Percentiles rank a stretch among this genome's conserved stretches.
Conservation (phyloP, 805 yeast genomes). For the Schwanniomyces vanrijiae region DNA sequence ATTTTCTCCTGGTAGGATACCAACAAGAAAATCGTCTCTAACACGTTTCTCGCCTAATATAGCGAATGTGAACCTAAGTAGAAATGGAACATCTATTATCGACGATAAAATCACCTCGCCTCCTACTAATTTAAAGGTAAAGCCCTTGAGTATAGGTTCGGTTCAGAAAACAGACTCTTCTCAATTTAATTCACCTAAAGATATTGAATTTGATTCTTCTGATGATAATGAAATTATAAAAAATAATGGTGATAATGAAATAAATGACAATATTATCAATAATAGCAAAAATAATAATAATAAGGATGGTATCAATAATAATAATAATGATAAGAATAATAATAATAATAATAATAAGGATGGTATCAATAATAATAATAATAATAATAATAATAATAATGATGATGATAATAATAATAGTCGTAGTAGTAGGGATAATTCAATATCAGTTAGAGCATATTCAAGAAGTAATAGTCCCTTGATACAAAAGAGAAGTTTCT, state of each 20-base stretch:
- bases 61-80: not conserved
- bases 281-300: not conserved
- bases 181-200: not conserved
- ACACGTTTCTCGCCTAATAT: not conserved
- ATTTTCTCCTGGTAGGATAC: slow-evolving; percentile 16
- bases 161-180: not conserved
- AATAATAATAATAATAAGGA: not conserved
- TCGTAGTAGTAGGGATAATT: no score
- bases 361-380: not conserved
- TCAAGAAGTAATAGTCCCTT: not conserved
- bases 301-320: slow-evolving; percentile 2
- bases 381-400: not conserved
- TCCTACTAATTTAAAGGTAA: slow-evolving; percentile 19
- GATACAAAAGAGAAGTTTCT: not conserved
- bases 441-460: no score
- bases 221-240: slow-evolving; percentile 18
- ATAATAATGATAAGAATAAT: not conserved
- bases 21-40: not conserved
- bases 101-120: slow-evolving; percentile 13
- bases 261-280: not conserved
- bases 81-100: not conserved
- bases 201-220: slow-evolving; percentile 27
- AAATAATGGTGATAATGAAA: not conserved
- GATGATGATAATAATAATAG: not conserved
- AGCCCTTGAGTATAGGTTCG: slow-evolving; percentile 9